phyloP scores from a whole-genome alignment of 176 grass and related monocot genomes.

The Oryza officinalis region DNA sequence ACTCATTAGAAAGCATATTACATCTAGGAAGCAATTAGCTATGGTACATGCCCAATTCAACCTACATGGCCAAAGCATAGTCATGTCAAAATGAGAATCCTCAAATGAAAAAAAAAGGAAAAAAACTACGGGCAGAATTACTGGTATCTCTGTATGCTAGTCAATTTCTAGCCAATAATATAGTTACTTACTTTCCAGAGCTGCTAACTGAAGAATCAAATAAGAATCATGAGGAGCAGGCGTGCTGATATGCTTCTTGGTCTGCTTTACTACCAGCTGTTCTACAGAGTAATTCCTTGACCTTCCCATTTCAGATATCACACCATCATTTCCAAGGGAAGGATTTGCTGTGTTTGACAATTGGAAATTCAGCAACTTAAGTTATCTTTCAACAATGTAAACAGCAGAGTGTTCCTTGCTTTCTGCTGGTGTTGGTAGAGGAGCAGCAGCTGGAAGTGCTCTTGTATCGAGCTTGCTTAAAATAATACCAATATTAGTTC shows the following conservation, averaged over 20 bases:
- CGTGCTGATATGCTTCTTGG: slow-evolving; percentile 91
- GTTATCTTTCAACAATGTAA: slow-evolving; percentile 97
- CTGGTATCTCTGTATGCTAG: background rate
- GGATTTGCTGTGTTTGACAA: slow-evolving; percentile 83
- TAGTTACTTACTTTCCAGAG: slow-evolving; percentile 88
- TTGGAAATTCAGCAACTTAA: slow-evolving; percentile 91
- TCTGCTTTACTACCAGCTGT: slow-evolving; percentile 81
- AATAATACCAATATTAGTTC: slow-evolving; percentile 97
- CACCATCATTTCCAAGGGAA: slow-evolving; percentile 56
- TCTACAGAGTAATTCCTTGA: slow-evolving; percentile 62
- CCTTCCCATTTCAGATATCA: slow-evolving; percentile 63
- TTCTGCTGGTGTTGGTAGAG: slow-evolving; percentile 69
- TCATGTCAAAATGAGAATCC: slow-evolving; percentile 2
- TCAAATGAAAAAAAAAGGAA: background rate
- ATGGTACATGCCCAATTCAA: background rate
- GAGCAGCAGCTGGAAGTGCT: slow-evolving; percentile 83
- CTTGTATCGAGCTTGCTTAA: slow-evolving; percentile 94
- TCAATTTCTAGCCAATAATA: slow-evolving; percentile 14
- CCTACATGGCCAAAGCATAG: too few species aligned
- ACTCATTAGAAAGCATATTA: slow-evolving; percentile 6
- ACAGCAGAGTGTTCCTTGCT: slow-evolving; percentile 89
- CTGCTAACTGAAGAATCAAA: slow-evolving; percentile 81
- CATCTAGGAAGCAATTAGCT: background rate
- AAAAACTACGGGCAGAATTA: background rate
- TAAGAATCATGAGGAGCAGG: slow-evolving; percentile 95